These are phyloP conservation scores for Penicillium polonicum DNA, from an alignment of 2,329 filamentous ascomycete species.

Conservation along the genomic window DNA sequence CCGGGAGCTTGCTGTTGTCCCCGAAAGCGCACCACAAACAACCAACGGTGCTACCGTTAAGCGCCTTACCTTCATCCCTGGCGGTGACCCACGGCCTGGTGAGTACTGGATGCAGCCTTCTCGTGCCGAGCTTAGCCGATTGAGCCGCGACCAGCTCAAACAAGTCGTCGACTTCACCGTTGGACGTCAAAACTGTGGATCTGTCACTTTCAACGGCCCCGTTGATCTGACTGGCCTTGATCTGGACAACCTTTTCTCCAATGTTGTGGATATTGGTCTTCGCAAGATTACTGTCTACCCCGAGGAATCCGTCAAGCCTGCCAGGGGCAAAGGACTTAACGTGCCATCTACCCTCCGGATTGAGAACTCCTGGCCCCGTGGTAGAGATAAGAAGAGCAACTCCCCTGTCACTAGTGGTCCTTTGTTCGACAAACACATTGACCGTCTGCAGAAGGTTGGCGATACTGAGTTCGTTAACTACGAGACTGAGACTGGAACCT, in stretches of 20 bases:
- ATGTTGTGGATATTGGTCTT: slow-evolving; percentile 71
- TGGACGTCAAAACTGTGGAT: slow-evolving; percentile 77
- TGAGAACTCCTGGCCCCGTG: slow-evolving; percentile 88
- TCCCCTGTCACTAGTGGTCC: slow-evolving; percentile 61
- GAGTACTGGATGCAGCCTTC: slow-evolving; percentile 84
- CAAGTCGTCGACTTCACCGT: slow-evolving; percentile 74
- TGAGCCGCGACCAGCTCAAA: slow-evolving; percentile 77
- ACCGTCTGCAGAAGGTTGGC: slow-evolving; percentile 70
- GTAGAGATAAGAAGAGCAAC: slow-evolving; percentile 57
- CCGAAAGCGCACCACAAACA: slow-evolving; percentile 54
- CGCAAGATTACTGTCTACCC: slow-evolving; percentile 87
- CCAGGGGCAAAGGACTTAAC: slow-evolving; percentile 83
- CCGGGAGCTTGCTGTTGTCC: slow-evolving; percentile 74
- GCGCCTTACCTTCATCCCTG: slow-evolving; percentile 29
- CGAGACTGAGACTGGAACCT: slow-evolving; percentile 74
- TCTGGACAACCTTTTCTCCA: slow-evolving; percentile 74
- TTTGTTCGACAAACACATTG: slow-evolving; percentile 76
- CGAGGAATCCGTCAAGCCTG: slow-evolving; percentile 72
- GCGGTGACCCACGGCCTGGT: slow-evolving; percentile 60
- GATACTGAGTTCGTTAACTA: slow-evolving; percentile 84
- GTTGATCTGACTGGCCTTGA: slow-evolving; percentile 81
- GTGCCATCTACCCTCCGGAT: slow-evolving; percentile 85
- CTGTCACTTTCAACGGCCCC: slow-evolving; percentile 74
- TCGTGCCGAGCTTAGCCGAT: slow-evolving; percentile 69
- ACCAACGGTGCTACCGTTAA: slow-evolving; percentile 37